Percentiles rank a stretch among this genome's conserved stretches.
phyloP scores from a whole-genome alignment of 805 yeast genomes.

The Saccharomycopsis oosterbeekiorum region DNA sequence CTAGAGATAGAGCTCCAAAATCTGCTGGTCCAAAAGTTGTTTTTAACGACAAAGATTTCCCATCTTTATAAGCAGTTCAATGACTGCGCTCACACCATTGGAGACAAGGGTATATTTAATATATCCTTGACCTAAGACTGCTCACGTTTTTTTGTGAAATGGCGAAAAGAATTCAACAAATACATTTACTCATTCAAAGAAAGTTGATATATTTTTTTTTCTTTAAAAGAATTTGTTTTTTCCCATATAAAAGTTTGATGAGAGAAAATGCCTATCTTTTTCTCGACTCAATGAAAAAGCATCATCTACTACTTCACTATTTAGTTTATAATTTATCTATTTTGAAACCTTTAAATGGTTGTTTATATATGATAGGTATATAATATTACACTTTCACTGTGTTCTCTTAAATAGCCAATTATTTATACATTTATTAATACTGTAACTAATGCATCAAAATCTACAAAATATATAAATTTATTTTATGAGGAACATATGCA shows the following conservation, averaged over 20 bases:
- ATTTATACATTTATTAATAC: background rate
- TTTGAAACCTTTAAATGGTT: background rate
- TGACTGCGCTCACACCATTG: background rate
- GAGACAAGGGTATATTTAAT: background rate
- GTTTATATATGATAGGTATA: background rate
- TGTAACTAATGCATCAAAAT: too few species aligned
- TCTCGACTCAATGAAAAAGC: constrained; percentile 1
- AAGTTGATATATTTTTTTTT: background rate
- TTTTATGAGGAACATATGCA: background rate
- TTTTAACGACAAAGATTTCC: constrained; percentile 16
- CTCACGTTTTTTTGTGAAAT: background rate
- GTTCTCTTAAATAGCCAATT: background rate
- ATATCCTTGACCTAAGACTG: background rate
- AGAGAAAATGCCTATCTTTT: background rate
- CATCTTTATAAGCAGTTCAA: constrained; percentile 12
- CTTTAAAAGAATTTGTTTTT: background rate
- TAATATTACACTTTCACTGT: background rate
- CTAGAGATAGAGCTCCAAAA: constrained; percentile 25
- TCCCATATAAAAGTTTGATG: background rate
- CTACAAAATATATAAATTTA: background rate
- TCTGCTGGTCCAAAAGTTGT: constrained; percentile 20
- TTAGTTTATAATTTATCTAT: background rate
- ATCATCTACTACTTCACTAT: background rate
- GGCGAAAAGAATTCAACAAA: background rate
- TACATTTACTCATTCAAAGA: background rate